These are phyloP conservation scores for Citrullus colocynthis DNA, from an alignment of 306 rosid species.

Conservation along the genomic window DNA sequence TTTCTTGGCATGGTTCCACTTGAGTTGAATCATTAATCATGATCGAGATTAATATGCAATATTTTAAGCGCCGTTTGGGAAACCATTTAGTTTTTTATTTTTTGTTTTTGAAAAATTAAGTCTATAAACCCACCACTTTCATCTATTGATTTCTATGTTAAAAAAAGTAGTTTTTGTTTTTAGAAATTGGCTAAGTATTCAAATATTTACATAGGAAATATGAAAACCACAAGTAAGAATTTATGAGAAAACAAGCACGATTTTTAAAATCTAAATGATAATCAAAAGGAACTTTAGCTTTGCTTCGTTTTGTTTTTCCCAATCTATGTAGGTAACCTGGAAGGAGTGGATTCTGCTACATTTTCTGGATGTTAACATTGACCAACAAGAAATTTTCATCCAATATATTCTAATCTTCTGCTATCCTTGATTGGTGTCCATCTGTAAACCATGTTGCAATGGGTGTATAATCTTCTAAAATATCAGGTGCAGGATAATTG, in stretches of 20 bases:
- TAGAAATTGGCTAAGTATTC: too few species aligned
- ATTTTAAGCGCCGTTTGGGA: too few species aligned
- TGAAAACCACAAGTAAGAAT: too few species aligned
- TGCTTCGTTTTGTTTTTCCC: background rate
- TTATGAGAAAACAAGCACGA: too few species aligned
- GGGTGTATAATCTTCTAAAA: constrained; percentile 1
- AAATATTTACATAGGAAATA: too few species aligned
- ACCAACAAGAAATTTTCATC: background rate
- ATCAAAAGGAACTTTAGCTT: background rate
- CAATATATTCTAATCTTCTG: background rate
- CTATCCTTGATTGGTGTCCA: background rate
- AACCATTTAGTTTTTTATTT: too few species aligned
- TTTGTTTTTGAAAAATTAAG: too few species aligned
- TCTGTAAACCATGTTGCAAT: background rate
- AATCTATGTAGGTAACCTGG: background rate
- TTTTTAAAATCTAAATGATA: background rate
- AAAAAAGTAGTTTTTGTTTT: too few species aligned
- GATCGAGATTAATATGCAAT: background rate
- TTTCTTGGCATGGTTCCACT: too few species aligned
- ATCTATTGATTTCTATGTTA: too few species aligned
- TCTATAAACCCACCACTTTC: too few species aligned
- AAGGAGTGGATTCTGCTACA: background rate
- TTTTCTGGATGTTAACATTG: background rate
- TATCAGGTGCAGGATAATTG: constrained; percentile 50
- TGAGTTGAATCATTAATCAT: too few species aligned